phyloP scores from a whole-genome alignment of 73 alveolate genomes.

The Blepharisma stoltei region DNA sequence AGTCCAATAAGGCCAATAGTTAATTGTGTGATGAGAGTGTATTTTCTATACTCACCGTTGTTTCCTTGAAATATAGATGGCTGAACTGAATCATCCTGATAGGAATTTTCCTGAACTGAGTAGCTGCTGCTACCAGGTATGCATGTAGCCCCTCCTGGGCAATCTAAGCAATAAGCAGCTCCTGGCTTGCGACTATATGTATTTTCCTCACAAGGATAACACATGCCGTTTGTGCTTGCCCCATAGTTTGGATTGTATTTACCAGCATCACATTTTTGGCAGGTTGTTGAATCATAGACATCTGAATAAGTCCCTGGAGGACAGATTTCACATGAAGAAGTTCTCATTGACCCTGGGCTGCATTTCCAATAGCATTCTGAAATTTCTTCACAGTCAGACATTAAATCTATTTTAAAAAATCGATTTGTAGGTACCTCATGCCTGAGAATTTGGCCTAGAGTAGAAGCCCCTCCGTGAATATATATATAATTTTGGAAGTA shows the following conservation, averaged over 20 bases:
- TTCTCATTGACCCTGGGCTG: not conserved
- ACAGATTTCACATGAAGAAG: not conserved
- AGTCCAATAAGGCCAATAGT: not conserved
- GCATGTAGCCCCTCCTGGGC: not conserved
- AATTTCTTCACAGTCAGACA: not conserved
- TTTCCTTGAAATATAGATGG: not conserved
- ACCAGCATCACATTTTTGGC: not conserved
- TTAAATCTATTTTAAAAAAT: not conserved
- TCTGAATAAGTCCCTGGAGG: conserved; percentile 12
- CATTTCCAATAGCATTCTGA: not conserved
- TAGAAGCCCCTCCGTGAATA: not conserved
- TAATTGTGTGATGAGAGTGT: not conserved
- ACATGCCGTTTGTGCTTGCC: not conserved
- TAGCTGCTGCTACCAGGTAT: not conserved
- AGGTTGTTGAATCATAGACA: not conserved
- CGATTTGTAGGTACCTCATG: not conserved
- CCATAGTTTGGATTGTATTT: not conserved
- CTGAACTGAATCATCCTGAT: not conserved
- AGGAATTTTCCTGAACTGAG: not conserved
- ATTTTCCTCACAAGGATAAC: not conserved
- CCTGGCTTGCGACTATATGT: not conserved
- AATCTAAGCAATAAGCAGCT: not conserved
- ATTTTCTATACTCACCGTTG: not conserved
- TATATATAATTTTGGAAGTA: not conserved
- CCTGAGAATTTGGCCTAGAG: not conserved